Evolutionary conservation across 176 grass and related monocot species (phyloP).

Genomic region (Carex parvula): DNA sequence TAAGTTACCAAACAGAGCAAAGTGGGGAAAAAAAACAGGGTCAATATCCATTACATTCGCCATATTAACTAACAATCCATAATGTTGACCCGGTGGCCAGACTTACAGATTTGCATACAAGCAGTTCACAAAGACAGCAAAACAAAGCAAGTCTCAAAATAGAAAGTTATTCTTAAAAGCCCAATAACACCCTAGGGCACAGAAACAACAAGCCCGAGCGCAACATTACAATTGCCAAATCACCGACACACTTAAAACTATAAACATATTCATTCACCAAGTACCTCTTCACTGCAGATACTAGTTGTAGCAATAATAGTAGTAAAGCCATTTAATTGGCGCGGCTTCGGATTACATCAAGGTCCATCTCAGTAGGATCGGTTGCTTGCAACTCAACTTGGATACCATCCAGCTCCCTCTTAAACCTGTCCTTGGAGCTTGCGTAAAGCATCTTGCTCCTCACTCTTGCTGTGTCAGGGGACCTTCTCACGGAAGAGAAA

Average conservation of each 20-base stretch:
- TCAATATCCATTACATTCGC: conserved; percentile 25
- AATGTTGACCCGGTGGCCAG: conserved; percentile 17
- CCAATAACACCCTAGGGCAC: conserved; percentile 17
- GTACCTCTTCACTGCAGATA: conserved; percentile 15
- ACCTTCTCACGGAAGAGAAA: conserved; percentile 34
- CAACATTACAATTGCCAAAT: conserved; percentile 26
- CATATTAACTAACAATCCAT: conserved; percentile 22
- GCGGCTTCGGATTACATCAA: conserved; percentile 46
- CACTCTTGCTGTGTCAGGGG: conserved; percentile 38
- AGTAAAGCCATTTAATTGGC: conserved; percentile 30
- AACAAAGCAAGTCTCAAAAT: conserved; percentile 23
- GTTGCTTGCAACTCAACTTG: conserved; percentile 51
- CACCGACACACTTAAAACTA: conserved; percentile 28
- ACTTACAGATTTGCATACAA: conserved; percentile 14
- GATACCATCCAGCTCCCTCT: conserved; percentile 45
- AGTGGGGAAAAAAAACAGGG: neutral
- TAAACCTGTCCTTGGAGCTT: conserved; percentile 43
- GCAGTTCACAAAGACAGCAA: conserved; percentile 18
- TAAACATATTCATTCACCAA: conserved; percentile 17
- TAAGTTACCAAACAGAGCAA: neutral
- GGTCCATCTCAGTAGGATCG: conserved; percentile 42
- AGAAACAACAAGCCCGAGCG: conserved; percentile 12
- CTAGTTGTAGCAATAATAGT: conserved; percentile 23
- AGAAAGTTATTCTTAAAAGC: conserved; percentile 27
- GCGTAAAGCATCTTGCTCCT: conserved; percentile 43